These are phyloP conservation scores for Pseudopyricularia javanii DNA, from an alignment of 2,329 filamentous ascomycete genomes.

Conservation along the genomic window DNA sequence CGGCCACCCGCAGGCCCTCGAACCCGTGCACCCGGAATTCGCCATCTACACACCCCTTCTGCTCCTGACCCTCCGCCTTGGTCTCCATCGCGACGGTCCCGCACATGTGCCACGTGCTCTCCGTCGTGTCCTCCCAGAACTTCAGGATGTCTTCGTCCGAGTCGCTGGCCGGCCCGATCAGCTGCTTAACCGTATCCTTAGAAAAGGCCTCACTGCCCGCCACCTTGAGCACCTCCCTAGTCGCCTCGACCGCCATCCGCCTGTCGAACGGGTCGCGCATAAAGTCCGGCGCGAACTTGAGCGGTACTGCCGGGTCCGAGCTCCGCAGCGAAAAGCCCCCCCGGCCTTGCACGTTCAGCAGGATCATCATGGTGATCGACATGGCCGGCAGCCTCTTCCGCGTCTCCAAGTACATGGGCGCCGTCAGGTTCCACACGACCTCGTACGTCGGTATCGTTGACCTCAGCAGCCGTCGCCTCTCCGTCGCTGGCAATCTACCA, in stretches of 20 bases:
- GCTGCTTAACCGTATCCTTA: conserved; percentile 20
- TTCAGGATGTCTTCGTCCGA: conserved; percentile 29
- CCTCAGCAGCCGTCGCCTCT: conserved; percentile 24
- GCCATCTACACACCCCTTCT: neutral
- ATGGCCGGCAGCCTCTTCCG: conserved; percentile 14
- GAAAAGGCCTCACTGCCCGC: conserved; percentile 21
- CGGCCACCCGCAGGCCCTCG: neutral
- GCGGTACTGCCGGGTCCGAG: conserved; percentile 25
- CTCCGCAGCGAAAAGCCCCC: conserved; percentile 32
- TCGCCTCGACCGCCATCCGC: conserved; percentile 23
- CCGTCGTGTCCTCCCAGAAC: conserved; percentile 19
- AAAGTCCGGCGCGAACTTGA: conserved; percentile 29
- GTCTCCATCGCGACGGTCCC: conserved; percentile 34
- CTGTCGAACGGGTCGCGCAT: conserved; percentile 33
- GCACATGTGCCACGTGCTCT: conserved; percentile 29
- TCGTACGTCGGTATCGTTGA: conserved; percentile 35
- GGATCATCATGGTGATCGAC: conserved; percentile 18
- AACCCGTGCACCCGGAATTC: neutral
- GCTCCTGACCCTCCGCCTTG: conserved; percentile 12
- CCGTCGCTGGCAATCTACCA: conserved; percentile 21
- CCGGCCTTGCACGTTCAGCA: conserved; percentile 30
- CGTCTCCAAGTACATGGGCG: conserved; percentile 10
- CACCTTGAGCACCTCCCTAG: conserved; percentile 19
- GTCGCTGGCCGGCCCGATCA: conserved; percentile 23
- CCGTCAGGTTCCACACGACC: conserved; percentile 20